Base-by-base conservation (phyloP, 2,329 filamentous ascomycete genomes). In the Ophiostoma ulmi region DNA sequence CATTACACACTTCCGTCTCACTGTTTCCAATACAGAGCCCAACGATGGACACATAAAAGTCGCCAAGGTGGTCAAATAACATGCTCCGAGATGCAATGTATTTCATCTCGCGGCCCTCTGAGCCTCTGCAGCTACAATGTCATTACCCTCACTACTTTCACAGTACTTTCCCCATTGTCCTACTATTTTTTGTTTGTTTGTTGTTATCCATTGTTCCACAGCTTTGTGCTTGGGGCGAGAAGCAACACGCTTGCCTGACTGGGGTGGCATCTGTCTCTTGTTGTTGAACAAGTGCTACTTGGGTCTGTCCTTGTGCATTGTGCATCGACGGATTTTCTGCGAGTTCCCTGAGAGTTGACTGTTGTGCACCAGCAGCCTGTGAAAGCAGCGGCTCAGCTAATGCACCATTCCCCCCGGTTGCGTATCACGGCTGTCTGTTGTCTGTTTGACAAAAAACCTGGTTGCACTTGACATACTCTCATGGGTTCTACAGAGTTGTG, bases 381-480 rank as follows among this genome's bases (percentile, higher is more conserved):
- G 63, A 39, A 35, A 41, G 31, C 26, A 69, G 13, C 52, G 22
- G 48, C 69, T 71, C 36, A 36, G 61, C 41, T 52, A 31, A 36
- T 39, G 75, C 75, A 76, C 74, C 79, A 75, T 78, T 77, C 68
- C 78, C 77, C 78, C 77, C 78, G 75, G 75, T 77, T 77, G 76
- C 80, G 83, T 84, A 77, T 77, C 74, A 84, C 83, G 74, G 20
- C 76, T 65, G 63, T 36, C 63, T 36, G 63, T 41, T 65, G 36
- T 65, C 36, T 41, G 63, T 65, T 22, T 39, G 3, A 39, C 35
- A 39, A 41, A 36, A 39, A 39, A 14, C 36, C n/a, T 65, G 36
- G 36, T 65, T 14, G 73, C 76, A 77, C 74, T 44, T 74, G 75
- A 74, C 74, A 75, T 73, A 76, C 72, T 75, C 11, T 65, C 20